Evolutionary conservation across 2,329 filamentous ascomycete genomes (phyloP).

Genomic region (Cladosporium sp.): DNA sequence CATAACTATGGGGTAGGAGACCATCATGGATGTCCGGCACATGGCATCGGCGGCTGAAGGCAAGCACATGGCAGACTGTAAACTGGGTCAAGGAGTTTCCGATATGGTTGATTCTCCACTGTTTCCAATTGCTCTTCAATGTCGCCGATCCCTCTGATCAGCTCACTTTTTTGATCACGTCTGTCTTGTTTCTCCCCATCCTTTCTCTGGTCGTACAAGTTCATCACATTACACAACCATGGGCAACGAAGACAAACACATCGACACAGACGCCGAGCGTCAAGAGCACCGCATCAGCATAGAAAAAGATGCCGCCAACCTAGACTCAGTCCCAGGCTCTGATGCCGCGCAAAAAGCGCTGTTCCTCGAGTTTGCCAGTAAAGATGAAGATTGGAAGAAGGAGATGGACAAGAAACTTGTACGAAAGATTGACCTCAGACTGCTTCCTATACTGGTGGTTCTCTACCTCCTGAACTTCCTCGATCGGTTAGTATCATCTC

Average conservation of each 20-base stretch:
- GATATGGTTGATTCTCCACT: background rate
- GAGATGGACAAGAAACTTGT: constrained; percentile 57
- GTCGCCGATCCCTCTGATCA: constrained; percentile 4
- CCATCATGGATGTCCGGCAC: constrained; percentile 6
- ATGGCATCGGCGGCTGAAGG: background rate
- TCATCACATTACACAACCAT: background rate
- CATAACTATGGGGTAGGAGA: background rate
- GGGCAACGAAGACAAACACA: constrained; percentile 8
- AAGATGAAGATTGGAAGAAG: constrained; percentile 12
- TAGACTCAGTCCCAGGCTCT: background rate
- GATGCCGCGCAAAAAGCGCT: constrained; percentile 9
- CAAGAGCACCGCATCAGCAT: constrained; percentile 17
- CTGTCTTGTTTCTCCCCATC: background rate
- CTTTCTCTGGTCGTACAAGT: background rate
- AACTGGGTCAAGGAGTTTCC: background rate
- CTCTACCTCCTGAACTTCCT: constrained; percentile 79
- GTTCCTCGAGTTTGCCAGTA: constrained; percentile 13
- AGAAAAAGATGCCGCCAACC: constrained; percentile 9
- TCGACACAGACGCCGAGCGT: constrained; percentile 9
- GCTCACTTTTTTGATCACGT: background rate
- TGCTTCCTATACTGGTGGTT: constrained; percentile 69
- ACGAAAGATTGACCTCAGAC: constrained; percentile 68
- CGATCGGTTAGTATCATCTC: constrained; percentile 41
- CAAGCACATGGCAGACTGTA: constrained; percentile 6
- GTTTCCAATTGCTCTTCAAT: constrained; percentile 7